Conservation (phyloP, 805 yeast species). For the Saccharomycopsis capsularis region DNA sequence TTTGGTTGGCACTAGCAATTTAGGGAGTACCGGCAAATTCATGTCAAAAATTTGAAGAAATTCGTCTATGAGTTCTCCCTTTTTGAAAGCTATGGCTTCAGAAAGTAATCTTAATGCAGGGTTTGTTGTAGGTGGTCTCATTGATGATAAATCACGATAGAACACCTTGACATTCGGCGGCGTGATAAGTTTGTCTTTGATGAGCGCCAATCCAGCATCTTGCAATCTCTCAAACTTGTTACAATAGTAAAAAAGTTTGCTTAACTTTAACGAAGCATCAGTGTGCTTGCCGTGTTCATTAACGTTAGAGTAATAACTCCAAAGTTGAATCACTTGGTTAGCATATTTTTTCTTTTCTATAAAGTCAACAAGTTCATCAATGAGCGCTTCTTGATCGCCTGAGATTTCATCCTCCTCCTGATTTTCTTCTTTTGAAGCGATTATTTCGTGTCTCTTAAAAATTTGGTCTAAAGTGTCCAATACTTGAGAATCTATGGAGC, state of each 20-base stretch:
- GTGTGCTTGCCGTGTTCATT: slow-evolving; percentile 49
- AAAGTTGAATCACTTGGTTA: slow-evolving; percentile 35
- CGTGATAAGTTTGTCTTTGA: slow-evolving; percentile 46
- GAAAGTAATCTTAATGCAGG: slow-evolving; percentile 55
- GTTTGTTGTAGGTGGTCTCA: slow-evolving; percentile 51
- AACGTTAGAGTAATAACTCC: slow-evolving; percentile 41
- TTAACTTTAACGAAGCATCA: slow-evolving; percentile 36
- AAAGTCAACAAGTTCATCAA: slow-evolving; percentile 26
- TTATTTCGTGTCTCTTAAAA: background rate
- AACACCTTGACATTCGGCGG: slow-evolving; percentile 47
- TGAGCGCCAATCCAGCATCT: slow-evolving; percentile 32
- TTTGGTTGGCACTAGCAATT: slow-evolving; percentile 48
- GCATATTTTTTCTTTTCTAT: slow-evolving; percentile 30
- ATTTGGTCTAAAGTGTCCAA: slow-evolving; percentile 1
- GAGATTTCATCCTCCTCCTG: background rate
- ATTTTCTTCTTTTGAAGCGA: background rate
- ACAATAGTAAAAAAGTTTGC: slow-evolving; percentile 24
- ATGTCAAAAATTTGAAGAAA: slow-evolving; percentile 66
- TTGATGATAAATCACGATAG: slow-evolving; percentile 57
- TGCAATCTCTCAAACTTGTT: slow-evolving; percentile 17
- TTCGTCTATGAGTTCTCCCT: slow-evolving; percentile 46
- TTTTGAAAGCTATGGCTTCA: slow-evolving; percentile 42
- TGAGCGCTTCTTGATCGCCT: background rate
- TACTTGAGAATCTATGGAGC: slow-evolving; percentile 4
- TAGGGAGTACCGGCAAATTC: slow-evolving; percentile 52